Evolutionary conservation across 768 basidiomycete species (phyloP).

Genomic region (Lactarius hatsudake): DNA sequence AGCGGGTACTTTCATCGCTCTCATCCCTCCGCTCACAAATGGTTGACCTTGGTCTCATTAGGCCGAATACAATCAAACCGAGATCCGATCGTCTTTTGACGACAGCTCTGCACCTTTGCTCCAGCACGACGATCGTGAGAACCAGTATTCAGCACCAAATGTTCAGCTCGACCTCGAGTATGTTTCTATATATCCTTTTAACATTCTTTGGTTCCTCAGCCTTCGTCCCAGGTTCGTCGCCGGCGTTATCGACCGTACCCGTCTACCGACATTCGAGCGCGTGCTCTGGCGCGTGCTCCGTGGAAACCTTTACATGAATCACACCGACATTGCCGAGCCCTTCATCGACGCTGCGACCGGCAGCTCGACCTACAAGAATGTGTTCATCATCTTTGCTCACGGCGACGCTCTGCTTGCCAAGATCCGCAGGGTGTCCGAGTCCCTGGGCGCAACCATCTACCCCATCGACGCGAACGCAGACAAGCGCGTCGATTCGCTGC

Average conservation of each 20-base stretch:
- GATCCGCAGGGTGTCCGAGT: constrained; percentile 97
- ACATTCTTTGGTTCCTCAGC: neutral
- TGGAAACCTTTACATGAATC: constrained; percentile 99
- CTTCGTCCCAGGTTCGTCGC: constrained; percentile 74
- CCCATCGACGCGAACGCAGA: constrained; percentile 94
- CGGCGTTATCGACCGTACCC: constrained; percentile 91
- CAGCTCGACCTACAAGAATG: constrained; percentile 89
- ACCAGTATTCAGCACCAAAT: constrained; percentile 44
- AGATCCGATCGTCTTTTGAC: constrained; percentile 87
- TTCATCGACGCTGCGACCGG: constrained; percentile 87
- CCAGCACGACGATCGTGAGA: constrained; percentile 85
- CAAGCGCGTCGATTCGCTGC: constrained; percentile 85
- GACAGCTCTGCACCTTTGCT: constrained; percentile 89
- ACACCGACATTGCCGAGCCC: constrained; percentile 89
- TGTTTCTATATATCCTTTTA: constrained; percentile 32
- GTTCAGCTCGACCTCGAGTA: constrained; percentile 88
- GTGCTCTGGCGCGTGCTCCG: constrained; percentile 97
- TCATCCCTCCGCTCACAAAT: neutral
- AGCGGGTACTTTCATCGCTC: constrained; percentile 52
- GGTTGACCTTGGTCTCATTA: constrained; percentile 31
- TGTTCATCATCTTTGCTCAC: constrained; percentile 99
- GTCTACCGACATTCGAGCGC: constrained; percentile 92
- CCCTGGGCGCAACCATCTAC: constrained; percentile 97
- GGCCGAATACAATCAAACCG: constrained; percentile 76
- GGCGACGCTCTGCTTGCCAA: constrained; percentile 89